phyloP scores from a whole-genome alignment of 768 basidiomycete genomes.

The Sistotremastrum suecicum region DNA sequence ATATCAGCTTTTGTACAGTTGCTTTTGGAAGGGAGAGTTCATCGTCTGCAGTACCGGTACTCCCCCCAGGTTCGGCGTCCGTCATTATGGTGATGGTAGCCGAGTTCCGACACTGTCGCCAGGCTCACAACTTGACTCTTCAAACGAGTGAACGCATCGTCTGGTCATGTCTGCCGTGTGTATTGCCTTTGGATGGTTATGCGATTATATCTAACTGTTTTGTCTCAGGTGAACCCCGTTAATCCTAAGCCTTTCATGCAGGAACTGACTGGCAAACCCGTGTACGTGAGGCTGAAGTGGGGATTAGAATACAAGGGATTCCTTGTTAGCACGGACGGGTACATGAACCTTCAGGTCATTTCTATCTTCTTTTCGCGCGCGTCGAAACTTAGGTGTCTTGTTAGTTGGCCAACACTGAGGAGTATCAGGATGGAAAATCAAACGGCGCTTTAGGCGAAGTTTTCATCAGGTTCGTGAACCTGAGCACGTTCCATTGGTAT shows the following conservation, averaged over 20 bases:
- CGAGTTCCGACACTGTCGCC: conserved; percentile 5
- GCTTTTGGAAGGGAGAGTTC: conserved; percentile 94
- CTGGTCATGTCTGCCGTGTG: conserved; percentile 49
- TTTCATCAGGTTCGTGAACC: conserved; percentile 70
- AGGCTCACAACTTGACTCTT: conserved; percentile 13
- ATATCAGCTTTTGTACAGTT: conserved; percentile 94
- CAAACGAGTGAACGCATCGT: conserved; percentile 24
- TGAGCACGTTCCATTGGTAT: neutral
- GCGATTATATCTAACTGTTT: neutral
- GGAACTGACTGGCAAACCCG: conserved; percentile 94
- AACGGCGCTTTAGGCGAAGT: conserved; percentile 97
- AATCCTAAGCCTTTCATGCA: conserved; percentile 99
- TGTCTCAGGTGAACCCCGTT: conserved; percentile 65
- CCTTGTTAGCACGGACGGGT: conserved; percentile 95
- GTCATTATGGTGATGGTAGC: conserved; percentile 42
- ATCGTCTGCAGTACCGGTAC: conserved; percentile 58
- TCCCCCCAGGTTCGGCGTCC: conserved; percentile 60
- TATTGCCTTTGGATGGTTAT: conserved; percentile 9
- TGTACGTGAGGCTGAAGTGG: conserved; percentile 95
- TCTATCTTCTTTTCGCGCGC: neutral
- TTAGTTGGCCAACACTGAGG: conserved; percentile 97
- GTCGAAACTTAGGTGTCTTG: neutral
- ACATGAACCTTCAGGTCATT: conserved; percentile 96
- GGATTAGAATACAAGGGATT: conserved; percentile 98
- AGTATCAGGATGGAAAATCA: conserved; percentile 90